A percentile compares a stretch with the other conserved stretches of the same genome.
Evolutionary conservation across 1,284 basidiomycete species (phyloP).

Genomic region (Ceratobasidium papillatum): DNA sequence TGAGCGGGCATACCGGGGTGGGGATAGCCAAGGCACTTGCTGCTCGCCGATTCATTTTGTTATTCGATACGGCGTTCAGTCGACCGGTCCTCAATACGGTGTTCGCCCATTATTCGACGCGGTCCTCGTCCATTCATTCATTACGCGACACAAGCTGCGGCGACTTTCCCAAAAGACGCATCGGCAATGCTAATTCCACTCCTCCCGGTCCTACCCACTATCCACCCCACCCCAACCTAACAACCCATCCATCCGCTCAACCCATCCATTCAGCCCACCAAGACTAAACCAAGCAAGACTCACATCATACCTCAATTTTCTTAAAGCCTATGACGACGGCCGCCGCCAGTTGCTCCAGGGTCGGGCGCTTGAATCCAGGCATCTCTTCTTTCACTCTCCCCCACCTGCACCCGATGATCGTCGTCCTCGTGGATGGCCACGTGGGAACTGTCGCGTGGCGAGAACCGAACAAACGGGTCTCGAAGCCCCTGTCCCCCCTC

Average conservation of each 20-base stretch:
- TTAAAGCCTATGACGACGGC: neutral
- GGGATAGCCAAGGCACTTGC: neutral
- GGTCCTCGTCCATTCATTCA: neutral
- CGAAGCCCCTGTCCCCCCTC: slow-evolving; percentile 33
- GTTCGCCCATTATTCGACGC: neutral
- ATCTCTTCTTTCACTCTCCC: neutral
- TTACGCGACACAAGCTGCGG: neutral
- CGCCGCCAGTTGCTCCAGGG: neutral
- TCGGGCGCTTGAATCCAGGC: neutral
- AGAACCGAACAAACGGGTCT: neutral
- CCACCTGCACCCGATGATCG: slow-evolving; percentile 24
- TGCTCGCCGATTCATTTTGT: neutral
- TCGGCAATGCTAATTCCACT: neutral
- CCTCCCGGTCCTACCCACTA: neutral
- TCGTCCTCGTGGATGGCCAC: slow-evolving; percentile 38
- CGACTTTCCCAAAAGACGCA: neutral
- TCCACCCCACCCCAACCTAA: too few relatives aligned
- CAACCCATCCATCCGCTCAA: too few relatives aligned
- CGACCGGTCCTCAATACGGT: neutral
- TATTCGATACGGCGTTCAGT: neutral
- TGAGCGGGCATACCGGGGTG: neutral
- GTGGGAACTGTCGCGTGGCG: slow-evolving; percentile 30
- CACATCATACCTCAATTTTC: neutral
- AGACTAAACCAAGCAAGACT: neutral
- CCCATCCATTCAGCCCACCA: too few relatives aligned